Conservation (phyloP, 768 basidiomycete genomes). For the Tricholoma hemisulphureum region DNA sequence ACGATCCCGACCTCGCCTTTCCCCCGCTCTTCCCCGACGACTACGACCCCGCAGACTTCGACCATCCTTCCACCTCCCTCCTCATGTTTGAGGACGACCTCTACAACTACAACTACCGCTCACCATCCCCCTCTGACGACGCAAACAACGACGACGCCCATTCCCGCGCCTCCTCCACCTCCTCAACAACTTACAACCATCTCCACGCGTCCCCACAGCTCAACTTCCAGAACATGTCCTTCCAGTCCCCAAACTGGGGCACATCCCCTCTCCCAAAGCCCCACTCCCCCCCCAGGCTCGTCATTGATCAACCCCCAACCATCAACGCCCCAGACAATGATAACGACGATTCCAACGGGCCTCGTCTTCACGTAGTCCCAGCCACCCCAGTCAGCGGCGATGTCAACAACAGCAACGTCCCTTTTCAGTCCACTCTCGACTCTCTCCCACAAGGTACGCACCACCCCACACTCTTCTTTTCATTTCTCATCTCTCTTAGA, state of each 20-base stretch:
- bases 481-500: neutral
- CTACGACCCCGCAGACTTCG: slow-evolving; percentile 77
- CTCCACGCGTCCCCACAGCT: slow-evolving; percentile 44
- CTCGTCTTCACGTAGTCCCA: slow-evolving; percentile 75
- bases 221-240: slow-evolving; percentile 57
- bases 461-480: neutral
- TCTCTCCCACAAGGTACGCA: slow-evolving; percentile 37
- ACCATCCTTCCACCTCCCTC: slow-evolving; percentile 46
- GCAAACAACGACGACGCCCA: slow-evolving; percentile 49
- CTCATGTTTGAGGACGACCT: slow-evolving; percentile 50
- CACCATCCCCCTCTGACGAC: slow-evolving; percentile 47
- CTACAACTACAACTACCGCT: slow-evolving; percentile 51
- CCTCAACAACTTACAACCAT: slow-evolving; percentile 42
- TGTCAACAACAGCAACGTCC: slow-evolving; percentile 36
- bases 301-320: slow-evolving; percentile 52
- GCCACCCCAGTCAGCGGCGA: slow-evolving; percentile 74
- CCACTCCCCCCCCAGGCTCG: slow-evolving; percentile 59
- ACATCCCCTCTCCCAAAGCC: slow-evolving; percentile 45
- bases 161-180: slow-evolving; percentile 66
- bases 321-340: slow-evolving; percentile 62
- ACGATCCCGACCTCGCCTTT: neutral
- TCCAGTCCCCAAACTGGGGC: slow-evolving; percentile 64
- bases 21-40: slow-evolving; percentile 52
- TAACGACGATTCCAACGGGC: slow-evolving; percentile 51
- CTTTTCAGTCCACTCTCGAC: slow-evolving; percentile 51